These are phyloP conservation scores for Ceraceosorus bombacis DNA, from an alignment of 1,284 basidiomycete species.

Conservation along the genomic window DNA sequence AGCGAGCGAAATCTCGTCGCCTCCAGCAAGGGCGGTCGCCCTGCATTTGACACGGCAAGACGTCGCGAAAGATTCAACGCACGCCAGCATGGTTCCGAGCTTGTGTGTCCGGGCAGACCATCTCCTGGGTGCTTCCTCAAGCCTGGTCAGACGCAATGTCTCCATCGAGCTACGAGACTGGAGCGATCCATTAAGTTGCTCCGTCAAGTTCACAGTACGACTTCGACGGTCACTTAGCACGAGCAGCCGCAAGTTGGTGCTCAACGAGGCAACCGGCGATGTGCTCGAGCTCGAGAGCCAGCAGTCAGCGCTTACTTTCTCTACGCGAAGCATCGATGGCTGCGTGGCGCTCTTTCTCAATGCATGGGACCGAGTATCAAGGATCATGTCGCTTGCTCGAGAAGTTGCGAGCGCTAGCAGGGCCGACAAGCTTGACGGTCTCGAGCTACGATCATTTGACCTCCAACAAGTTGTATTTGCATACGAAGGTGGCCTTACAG, in stretches of 20 bases:
- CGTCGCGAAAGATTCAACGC: conserved; percentile 53
- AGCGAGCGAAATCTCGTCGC: conserved; percentile 24
- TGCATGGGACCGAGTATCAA: conserved; percentile 82
- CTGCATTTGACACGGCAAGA: not conserved
- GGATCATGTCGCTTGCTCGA: conserved; percentile 81
- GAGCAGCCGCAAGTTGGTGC: conserved; percentile 1
- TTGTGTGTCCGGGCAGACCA: conserved; percentile 72
- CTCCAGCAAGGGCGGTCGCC: conserved; percentile 6
- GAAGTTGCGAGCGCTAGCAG: conserved; percentile 53
- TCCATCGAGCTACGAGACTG: conserved; percentile 77
- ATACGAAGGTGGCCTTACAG: not conserved
- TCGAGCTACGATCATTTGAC: conserved; percentile 5
- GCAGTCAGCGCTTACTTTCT: conserved; percentile 74
- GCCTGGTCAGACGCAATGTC: conserved; percentile 81
- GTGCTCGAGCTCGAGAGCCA: conserved; percentile 68
- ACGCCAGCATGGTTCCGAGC: conserved; percentile 66
- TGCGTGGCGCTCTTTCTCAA: conserved; percentile 80
- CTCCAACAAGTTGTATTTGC: not conserved
- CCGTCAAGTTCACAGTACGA: conserved; percentile 44
- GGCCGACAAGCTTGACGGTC: conserved; percentile 1
- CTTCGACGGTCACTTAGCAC: conserved; percentile 4
- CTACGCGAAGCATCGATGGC: conserved; percentile 72
- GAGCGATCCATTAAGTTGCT: conserved; percentile 71
- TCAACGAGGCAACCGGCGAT: conserved; percentile 80
- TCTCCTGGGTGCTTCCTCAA: conserved; percentile 72